Base-by-base conservation (phyloP, 345 rosid genomes). In the Camelina hispida region DNA sequence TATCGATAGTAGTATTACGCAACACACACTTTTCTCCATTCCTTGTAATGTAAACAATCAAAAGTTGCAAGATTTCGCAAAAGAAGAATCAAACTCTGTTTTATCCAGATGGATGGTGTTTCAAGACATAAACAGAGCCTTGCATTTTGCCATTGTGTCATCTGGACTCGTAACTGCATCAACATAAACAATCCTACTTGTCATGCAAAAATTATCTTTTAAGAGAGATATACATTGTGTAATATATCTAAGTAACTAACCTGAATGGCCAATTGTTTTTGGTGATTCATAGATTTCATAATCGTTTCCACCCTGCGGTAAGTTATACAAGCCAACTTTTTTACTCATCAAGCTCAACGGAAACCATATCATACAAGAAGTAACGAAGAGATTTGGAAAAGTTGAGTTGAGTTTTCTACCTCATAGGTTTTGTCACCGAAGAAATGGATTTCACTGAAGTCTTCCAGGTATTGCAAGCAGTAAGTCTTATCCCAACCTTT, bases 401-500 rank as follows among this genome's bases (percentile, higher is more conserved):
- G 5, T 57, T 42, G 3, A 20, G 69, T 43, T 58, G 32, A 55
- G 17, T 34, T 40, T 12, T 59, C 3, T 53, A 94, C 98, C 95
- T 91, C 85, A 86, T 90, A 92, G 54, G 99, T 95, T 83, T 92
- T 95, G 89, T 95, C 99, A 46, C 99, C 99, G 67, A 95, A 95
- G 83, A 95, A 95, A 85, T 95, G 99, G 66, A 95, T 90, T 80
- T 92, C 97, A 17, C 63, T 74, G 67, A 89, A 95, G 13, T 86
- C 94, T 16, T 86, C 82, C 22, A 95, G 97, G 81, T 84, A 95
- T 61, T 82, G 88, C 88, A 95, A 81, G 84, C 99, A 92, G 78
- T 92, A 95, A 55, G 99, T 95, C 86, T 95, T 95, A 81, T 95
- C 99, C 99, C 99, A 95, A 65, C 99, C 98, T 71, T 75, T 84